Conservation (phyloP, 805 yeast genomes). For the Cyberlindnera mississippiensis region DNA sequence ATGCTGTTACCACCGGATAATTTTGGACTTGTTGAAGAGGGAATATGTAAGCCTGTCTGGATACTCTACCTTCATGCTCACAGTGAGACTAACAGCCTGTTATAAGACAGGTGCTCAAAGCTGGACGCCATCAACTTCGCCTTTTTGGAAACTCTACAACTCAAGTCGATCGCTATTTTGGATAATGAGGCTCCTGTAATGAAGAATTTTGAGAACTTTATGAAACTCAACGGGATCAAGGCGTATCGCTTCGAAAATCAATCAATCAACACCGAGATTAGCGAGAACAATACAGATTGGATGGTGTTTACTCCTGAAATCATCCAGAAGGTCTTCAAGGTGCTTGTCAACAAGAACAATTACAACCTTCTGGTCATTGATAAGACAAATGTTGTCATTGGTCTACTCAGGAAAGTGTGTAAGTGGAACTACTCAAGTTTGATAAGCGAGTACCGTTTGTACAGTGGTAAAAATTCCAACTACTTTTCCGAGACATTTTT, state of each 20-base stretch:
- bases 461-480: conserved; percentile 66
- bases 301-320: conserved; percentile 69
- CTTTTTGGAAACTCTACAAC: conserved; percentile 67
- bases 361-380: conserved; percentile 77
- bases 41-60: conserved; percentile 43
- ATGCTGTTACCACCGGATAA: conserved; percentile 94
- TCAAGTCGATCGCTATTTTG: conserved; percentile 65
- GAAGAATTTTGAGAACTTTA: conserved; percentile 60
- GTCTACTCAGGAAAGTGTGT: conserved; percentile 75
- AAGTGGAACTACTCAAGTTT: conserved; percentile 87
- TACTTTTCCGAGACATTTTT: conserved; percentile 79
- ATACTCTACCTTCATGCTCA: no score
- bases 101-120: conserved; percentile 64
- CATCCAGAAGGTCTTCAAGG: conserved; percentile 60
- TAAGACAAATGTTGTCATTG: conserved; percentile 73
- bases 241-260: conserved; percentile 36
- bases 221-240: conserved; percentile 52
- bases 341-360: conserved; percentile 55
- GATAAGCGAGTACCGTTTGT: conserved; percentile 78
- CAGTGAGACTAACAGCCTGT: neutral
- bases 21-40: conserved; percentile 87
- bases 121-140: conserved; percentile 74
- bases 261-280: conserved; percentile 25
- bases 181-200: conserved; percentile 82
- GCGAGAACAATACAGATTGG: conserved; percentile 40